Evolutionary conservation across 2,329 filamentous ascomycete species (phyloP).

Genomic region (Arthrinium phaeospermum): DNA sequence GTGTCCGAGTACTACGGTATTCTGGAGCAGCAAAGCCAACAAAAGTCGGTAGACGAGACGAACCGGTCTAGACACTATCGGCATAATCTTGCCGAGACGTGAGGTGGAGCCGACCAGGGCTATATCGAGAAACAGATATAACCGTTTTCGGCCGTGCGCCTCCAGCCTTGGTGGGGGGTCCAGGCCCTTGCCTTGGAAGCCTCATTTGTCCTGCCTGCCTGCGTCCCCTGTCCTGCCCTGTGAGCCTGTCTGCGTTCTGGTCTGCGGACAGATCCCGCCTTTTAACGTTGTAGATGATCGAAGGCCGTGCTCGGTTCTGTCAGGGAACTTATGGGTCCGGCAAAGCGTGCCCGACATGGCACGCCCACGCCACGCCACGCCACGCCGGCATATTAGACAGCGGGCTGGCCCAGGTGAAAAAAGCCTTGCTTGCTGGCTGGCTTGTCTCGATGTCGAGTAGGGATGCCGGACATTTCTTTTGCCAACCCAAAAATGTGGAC

Average conservation of each 20-base stretch:
- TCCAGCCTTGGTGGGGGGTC: background rate
- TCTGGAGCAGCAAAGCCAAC: background rate
- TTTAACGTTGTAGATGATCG: conserved; percentile 6
- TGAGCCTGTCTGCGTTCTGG: background rate
- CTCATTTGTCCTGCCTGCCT: no score
- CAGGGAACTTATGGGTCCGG: background rate
- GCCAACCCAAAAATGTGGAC: background rate
- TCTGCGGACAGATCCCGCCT: background rate
- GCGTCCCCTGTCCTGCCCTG: background rate
- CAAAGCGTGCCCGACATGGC: background rate
- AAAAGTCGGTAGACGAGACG: background rate
- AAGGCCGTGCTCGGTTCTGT: background rate
- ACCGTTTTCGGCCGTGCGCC: background rate
- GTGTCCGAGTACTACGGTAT: background rate
- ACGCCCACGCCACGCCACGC: background rate
- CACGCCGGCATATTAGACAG: conserved; percentile 5
- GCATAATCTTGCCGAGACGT: background rate
- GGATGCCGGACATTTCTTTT: background rate
- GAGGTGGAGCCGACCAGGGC: background rate
- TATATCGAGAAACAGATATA: background rate
- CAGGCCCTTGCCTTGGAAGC: background rate
- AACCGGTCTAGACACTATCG: background rate
- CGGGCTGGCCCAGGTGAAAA: background rate
- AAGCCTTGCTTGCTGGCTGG: background rate
- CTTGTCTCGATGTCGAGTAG: background rate